Evolutionary conservation across 2,329 filamentous ascomycete genomes (phyloP).

Genomic region (Corynespora cassiicola): DNA sequence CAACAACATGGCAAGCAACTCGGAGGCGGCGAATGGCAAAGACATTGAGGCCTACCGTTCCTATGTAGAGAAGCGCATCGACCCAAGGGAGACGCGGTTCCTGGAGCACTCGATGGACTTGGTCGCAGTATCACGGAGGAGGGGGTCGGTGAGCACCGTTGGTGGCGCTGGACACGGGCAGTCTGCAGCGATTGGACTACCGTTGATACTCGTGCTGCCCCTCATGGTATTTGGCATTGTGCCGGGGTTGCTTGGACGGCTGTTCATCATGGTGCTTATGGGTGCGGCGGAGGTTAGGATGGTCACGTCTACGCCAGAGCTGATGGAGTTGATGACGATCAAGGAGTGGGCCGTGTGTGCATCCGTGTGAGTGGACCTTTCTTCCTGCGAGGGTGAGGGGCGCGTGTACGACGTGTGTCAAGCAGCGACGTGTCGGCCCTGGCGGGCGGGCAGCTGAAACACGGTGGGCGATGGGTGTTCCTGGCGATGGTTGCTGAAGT

Average conservation of each 20-base stretch:
- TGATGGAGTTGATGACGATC: slow-evolving; percentile 42
- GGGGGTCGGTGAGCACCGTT: slow-evolving; percentile 19
- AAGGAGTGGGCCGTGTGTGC: slow-evolving; percentile 49
- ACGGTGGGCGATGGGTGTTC: no score
- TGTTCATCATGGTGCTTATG: slow-evolving; percentile 48
- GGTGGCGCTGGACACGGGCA: slow-evolving; percentile 24
- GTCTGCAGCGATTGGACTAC: slow-evolving; percentile 40
- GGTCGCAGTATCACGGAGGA: slow-evolving; percentile 45
- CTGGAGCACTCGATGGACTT: slow-evolving; percentile 64
- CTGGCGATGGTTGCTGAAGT: slow-evolving; percentile 19
- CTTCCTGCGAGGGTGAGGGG: no score
- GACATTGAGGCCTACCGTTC: slow-evolving; percentile 62
- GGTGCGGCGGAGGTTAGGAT: slow-evolving; percentile 43
- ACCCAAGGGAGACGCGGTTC: slow-evolving; percentile 66
- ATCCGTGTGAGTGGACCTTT: slow-evolving; percentile 45
- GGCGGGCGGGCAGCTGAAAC: slow-evolving; percentile 17
- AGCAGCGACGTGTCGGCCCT: slow-evolving; percentile 5
- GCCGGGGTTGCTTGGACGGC: slow-evolving; percentile 47
- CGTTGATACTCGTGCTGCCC: slow-evolving; percentile 47
- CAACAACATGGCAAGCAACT: slow-evolving; percentile 57
- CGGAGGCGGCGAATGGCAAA: slow-evolving; percentile 56
- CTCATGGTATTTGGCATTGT: slow-evolving; percentile 52
- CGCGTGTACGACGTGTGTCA: not conserved
- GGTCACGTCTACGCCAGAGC: slow-evolving; percentile 38
- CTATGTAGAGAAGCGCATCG: slow-evolving; percentile 65